These are phyloP conservation scores for Entamoeba invadens DNA, from an alignment of 208 protist genomes.

Conservation along the genomic window DNA sequence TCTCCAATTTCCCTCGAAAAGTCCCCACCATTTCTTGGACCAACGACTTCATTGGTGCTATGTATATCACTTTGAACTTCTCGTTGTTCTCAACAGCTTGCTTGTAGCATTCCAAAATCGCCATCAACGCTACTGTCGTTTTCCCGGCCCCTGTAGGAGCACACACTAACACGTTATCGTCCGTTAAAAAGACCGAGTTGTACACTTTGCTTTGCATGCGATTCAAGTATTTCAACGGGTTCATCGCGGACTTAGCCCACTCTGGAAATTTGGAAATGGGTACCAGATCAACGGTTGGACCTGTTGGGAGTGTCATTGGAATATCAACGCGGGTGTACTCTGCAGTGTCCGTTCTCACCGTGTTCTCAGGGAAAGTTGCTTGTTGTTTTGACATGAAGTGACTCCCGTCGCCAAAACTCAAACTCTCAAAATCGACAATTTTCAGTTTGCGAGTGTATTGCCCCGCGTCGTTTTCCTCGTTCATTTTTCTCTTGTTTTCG, in stretches of 20 bases:
- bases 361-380: not conserved
- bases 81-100: constrained; percentile 27
- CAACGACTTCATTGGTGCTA: constrained; percentile 99
- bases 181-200: constrained; percentile 57
- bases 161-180: constrained; percentile 91
- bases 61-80: constrained; percentile 92
- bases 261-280: not conserved
- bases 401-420: not conserved
- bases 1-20: not conserved
- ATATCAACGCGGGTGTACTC: not conserved
- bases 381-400: not conserved
- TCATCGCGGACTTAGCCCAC: not conserved
- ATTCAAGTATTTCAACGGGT: not conserved
- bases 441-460: not conserved
- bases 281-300: not conserved
- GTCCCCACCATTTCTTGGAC: constrained; percentile 93
- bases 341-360: not conserved
- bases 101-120: constrained; percentile 75
- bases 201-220: not conserved
- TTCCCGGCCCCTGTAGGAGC: constrained; percentile 91
- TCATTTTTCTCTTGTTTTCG: not conserved
- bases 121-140: constrained; percentile 97
- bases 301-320: not conserved
- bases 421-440: not conserved
- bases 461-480: not conserved